Percentiles rank a stretch among this genome's conserved stretches.
These are phyloP conservation scores for Kluyveromyces nonfermentans DNA, from an alignment of 805 yeast genomes.

Conservation along the genomic window DNA sequence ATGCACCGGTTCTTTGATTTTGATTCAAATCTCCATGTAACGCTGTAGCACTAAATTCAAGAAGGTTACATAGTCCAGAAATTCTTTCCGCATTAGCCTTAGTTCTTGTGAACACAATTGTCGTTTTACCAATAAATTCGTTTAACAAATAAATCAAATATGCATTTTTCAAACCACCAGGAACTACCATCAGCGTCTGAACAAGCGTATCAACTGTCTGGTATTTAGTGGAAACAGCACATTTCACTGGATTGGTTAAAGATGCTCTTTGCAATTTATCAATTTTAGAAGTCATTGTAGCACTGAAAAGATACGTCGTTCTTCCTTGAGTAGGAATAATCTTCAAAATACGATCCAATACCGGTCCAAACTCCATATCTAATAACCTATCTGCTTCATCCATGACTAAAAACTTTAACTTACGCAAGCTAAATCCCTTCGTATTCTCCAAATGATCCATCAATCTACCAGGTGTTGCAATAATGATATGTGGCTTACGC, in stretches of 20 bases:
- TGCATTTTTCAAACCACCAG: conserved; percentile 89
- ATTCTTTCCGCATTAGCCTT: conserved; percentile 93
- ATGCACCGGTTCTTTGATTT: conserved; percentile 72
- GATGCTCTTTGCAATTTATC: conserved; percentile 94
- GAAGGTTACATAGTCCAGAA: conserved; percentile 64
- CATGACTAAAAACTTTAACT: conserved; percentile 76
- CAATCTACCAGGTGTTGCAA: conserved; percentile 91
- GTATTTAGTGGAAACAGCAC: conserved; percentile 81
- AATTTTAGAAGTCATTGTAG: conserved; percentile 94
- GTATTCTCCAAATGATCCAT: conserved; percentile 92
- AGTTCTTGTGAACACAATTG: conserved; percentile 85
- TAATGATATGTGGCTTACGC: conserved; percentile 88
- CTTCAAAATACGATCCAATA: conserved; percentile 73
- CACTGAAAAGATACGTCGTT: conserved; percentile 81
- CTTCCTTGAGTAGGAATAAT: conserved; percentile 73
- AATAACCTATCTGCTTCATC: conserved; percentile 95
- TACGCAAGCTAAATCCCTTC: conserved; percentile 75
- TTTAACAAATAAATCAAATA: conserved; percentile 72
- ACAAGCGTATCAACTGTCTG: conserved; percentile 91
- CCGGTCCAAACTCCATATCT: conserved; percentile 96
- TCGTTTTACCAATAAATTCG: conserved; percentile 76
- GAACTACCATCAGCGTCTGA: conserved; percentile 82
- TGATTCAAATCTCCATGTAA: conserved; percentile 88
- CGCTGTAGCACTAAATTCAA: conserved; percentile 87
- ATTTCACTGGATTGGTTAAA: conserved; percentile 75